A percentile compares a stretch with the other conserved stretches of the same genome.
phyloP scores from a whole-genome alignment of 108 stramenopile species.

The Cyclotella atomus region DNA sequence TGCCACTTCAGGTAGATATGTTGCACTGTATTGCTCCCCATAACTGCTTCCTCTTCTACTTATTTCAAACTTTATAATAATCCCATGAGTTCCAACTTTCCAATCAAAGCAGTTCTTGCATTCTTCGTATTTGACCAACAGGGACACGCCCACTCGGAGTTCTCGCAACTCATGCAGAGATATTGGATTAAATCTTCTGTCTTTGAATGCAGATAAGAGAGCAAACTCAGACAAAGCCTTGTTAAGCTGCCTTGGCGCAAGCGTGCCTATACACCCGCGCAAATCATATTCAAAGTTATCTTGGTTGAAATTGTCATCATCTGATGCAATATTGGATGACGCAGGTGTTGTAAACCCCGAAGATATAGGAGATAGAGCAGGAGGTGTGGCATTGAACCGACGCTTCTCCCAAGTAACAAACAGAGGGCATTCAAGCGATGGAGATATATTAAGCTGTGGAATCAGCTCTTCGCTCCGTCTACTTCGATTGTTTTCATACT shows the following conservation, averaged over 20 bases:
- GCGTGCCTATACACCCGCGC: constrained; percentile 81
- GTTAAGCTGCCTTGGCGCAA: constrained; percentile 52
- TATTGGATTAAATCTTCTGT: constrained; percentile 75
- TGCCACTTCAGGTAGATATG: constrained; percentile 83
- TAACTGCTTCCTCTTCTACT: background rate
- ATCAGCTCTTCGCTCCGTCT: background rate
- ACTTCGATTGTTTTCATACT: too few relatives aligned
- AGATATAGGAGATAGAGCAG: constrained; percentile 4
- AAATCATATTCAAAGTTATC: constrained; percentile 47
- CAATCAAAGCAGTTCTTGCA: constrained; percentile 72
- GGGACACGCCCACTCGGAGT: constrained; percentile 72
- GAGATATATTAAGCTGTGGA: constrained; percentile 21
- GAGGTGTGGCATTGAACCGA: background rate
- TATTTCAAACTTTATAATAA: constrained; percentile 62
- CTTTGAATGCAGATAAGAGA: constrained; percentile 64
- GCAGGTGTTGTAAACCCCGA: constrained; percentile 23
- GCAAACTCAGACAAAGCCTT: constrained; percentile 72
- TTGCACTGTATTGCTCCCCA: constrained; percentile 53
- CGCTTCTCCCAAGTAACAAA: constrained; percentile 86
- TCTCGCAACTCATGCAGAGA: constrained; percentile 48
- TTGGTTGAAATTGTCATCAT: constrained; percentile 12
- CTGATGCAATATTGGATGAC: constrained; percentile 29
- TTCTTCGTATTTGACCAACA: constrained; percentile 74
- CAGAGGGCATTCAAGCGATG: constrained; percentile 60
- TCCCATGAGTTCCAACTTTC: constrained; percentile 80